Percentiles rank a stretch among this genome's conserved stretches.
Evolutionary conservation across 352 stramenopile genomes (phyloP).

Genomic region (Aphanomyces astaci): DNA sequence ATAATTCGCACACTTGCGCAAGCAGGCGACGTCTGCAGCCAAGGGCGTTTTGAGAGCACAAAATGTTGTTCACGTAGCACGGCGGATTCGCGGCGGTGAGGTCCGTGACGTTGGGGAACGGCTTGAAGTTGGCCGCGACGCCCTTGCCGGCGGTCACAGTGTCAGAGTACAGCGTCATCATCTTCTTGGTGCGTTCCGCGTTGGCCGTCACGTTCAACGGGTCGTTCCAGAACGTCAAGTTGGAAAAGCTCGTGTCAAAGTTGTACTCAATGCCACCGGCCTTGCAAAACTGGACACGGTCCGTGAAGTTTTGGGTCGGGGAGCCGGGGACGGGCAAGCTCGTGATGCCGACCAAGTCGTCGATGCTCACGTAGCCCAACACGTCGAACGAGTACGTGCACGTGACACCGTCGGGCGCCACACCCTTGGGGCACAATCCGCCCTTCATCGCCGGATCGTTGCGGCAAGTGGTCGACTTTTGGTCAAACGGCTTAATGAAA

Average conservation of each 20-base stretch:
- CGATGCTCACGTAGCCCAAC: constrained; percentile 56
- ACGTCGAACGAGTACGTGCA: constrained; percentile 73
- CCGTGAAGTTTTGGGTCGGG: constrained; percentile 30
- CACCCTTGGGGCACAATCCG: constrained; percentile 42
- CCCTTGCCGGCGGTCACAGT: constrained; percentile 25
- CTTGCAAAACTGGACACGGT: constrained; percentile 64
- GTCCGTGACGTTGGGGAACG: constrained; percentile 33
- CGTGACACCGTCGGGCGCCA: constrained; percentile 41
- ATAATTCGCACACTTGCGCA: constrained; percentile 58
- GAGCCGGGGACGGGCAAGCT: constrained; percentile 35
- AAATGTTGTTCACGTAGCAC: constrained; percentile 51
- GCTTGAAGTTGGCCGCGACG: constrained; percentile 40
- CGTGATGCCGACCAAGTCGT: constrained; percentile 73
- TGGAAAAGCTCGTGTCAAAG: constrained; percentile 28
- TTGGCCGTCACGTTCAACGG: constrained; percentile 45
- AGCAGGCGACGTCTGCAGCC: constrained; percentile 47
- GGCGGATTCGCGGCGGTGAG: constrained; percentile 41
- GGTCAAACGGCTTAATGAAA: constrained; percentile 34
- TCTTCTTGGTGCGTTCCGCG: constrained; percentile 30
- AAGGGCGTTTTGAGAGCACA: constrained; percentile 36
- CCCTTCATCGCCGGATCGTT: constrained; percentile 24
- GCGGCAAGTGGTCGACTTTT: constrained; percentile 36
- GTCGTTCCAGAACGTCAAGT: constrained; percentile 58
- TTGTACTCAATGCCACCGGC: constrained; percentile 56
- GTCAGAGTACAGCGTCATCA: constrained; percentile 41